A percentile compares a stretch with the other conserved stretches of the same genome.
Evolutionary conservation across 495 filamentous ascomycete species (phyloP).

Genomic region (Cairneyella variabilis): DNA sequence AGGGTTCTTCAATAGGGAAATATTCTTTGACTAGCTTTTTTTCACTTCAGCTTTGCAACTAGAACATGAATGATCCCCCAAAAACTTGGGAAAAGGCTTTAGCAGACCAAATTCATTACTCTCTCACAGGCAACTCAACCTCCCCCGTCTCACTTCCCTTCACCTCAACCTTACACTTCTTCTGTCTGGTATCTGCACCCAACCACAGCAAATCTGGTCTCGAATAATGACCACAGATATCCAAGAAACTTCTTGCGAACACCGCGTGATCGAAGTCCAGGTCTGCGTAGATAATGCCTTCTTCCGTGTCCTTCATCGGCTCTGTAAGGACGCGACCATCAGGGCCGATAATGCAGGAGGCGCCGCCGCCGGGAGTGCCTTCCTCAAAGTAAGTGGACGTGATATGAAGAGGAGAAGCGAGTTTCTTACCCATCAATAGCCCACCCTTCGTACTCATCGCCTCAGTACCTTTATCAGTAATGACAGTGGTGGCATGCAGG

Average conservation of each 20-base stretch:
- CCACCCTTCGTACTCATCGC: slow-evolving; percentile 33
- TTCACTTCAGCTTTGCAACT: too few species aligned
- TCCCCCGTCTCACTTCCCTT: too few species aligned
- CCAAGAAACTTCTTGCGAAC: slow-evolving; percentile 34
- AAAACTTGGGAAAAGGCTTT: too few species aligned
- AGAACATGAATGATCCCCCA: too few species aligned
- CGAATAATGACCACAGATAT: slow-evolving; percentile 47
- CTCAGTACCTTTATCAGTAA: slow-evolving; percentile 34
- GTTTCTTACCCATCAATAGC: not conserved
- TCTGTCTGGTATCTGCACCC: slow-evolving; percentile 37
- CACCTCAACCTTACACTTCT: slow-evolving; percentile 19
- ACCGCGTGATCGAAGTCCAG: slow-evolving; percentile 39
- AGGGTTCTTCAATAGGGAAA: too few species aligned
- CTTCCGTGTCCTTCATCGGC: slow-evolving; percentile 9
- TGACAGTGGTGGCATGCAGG: slow-evolving; percentile 25
- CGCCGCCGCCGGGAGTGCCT: slow-evolving; percentile 40
- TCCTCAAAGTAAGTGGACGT: not conserved
- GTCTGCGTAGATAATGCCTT: slow-evolving; percentile 48
- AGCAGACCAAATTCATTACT: too few species aligned
- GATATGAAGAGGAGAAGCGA: not conserved
- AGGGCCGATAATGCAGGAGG: slow-evolving; percentile 45
- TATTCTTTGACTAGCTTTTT: too few species aligned
- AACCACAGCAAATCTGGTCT: slow-evolving; percentile 53
- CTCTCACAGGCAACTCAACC: too few species aligned
- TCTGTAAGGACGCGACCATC: slow-evolving; percentile 46